Evolutionary conservation across 2,329 filamentous ascomycete genomes (phyloP).

Genomic region (Epichloe sibirici): DNA sequence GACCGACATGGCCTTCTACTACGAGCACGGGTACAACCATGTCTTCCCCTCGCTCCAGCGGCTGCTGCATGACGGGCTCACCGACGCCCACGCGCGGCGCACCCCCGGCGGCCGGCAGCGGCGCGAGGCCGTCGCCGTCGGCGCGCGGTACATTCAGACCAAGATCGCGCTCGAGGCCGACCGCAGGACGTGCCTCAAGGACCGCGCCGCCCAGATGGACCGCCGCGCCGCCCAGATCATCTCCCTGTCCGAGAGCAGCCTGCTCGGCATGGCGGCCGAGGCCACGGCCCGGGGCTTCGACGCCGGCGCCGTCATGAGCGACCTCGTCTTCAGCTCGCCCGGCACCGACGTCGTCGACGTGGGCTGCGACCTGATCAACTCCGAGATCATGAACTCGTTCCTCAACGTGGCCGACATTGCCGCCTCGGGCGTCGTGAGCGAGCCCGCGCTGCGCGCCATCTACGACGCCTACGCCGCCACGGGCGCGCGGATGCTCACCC

Average conservation of each 20-base stretch:
- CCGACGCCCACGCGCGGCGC: constrained; percentile 8
- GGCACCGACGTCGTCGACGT: constrained; percentile 13
- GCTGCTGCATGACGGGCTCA: constrained; percentile 8
- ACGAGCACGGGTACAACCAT: constrained; percentile 13
- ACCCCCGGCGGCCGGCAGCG: constrained; percentile 9
- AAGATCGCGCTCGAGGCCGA: constrained; percentile 10
- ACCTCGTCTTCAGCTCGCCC: constrained; percentile 12
- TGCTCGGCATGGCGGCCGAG: constrained; percentile 12
- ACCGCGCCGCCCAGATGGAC: constrained; percentile 5
- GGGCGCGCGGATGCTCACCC: constrained; percentile 17
- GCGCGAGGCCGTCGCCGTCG: constrained; percentile 8
- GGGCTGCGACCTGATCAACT: constrained; percentile 11
- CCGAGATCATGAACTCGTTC: constrained; percentile 12
- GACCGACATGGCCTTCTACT: constrained; percentile 13
- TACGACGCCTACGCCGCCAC: constrained; percentile 12
- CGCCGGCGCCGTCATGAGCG: constrained; percentile 10
- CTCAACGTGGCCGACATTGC: constrained; percentile 11
- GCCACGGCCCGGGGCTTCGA: constrained; percentile 11
- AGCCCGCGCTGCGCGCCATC: constrained; percentile 8
- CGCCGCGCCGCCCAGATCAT: constrained; percentile 9
- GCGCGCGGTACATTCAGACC: constrained; percentile 10
- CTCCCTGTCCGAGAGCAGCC: constrained; percentile 11
- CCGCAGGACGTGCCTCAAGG: background rate
- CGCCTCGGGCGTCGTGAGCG: constrained; percentile 9
- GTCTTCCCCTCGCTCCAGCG: constrained; percentile 10